Base-by-base conservation (phyloP, 1,284 basidiomycete genomes). In the Marasmius oreades region DNA sequence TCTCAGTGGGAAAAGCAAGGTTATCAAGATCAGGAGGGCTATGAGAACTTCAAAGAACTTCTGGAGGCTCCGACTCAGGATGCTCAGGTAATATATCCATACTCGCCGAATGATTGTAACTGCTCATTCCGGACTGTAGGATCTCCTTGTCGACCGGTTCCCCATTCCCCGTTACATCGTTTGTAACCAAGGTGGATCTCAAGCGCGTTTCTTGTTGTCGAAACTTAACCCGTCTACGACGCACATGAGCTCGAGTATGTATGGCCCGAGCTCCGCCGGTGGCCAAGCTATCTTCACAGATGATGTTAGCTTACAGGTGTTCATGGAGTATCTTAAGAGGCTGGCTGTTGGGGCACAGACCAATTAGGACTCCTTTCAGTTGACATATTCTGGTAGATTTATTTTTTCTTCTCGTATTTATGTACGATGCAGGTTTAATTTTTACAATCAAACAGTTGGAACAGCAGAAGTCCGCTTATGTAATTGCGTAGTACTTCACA, bases 1-100 rank as follows among this genome's bases (percentile, higher is more conserved):
- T 95, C 96, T 0, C 91, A 95, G 71, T 99, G 97, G 97, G 85
- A 96, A 56, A 98, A 99, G 74, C 93, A 94, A n/a, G 95, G 95
- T 6, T 99, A 99, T 70, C 97, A 99, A 69, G 95, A 99, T 8
- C 95, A 98, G 74, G 96, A 98, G 69, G 96, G 95, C 34, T 98
- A 99, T 65, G 97, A 98, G 71, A 98, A 98, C 76, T 94, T 99
- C 75, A 95, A 95, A 69, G 95, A 98, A 73, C 77, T 98, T 56
- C 81, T 99, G 37, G 93, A 94, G 67, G 77, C 85, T 16, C 97
- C 97, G 1, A 84, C 84, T 34, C 78, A 77, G 16, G 89, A 92
- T 69, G 90, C 90, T 47, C 89, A 88, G 76, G 85, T 86, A 31
- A 64, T 51, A 70, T 64, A 37, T 22, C 50, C 28, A 46, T 53